These are phyloP conservation scores for Clathrus columnatus DNA, from an alignment of 768 basidiomycete species.

Conservation along the genomic window DNA sequence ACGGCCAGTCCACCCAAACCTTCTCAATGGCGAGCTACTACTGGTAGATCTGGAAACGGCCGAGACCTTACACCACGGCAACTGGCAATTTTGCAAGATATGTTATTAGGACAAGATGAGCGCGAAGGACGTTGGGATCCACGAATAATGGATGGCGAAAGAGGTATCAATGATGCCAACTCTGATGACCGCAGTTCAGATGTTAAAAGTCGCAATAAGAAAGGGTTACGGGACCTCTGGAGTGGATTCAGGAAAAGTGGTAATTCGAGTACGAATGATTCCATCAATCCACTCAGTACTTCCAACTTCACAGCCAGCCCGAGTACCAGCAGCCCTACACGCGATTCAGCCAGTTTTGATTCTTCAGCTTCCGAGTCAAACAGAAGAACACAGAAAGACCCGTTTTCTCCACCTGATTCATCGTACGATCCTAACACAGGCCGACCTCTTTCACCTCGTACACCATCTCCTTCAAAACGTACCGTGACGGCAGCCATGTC, in stretches of 20 bases:
- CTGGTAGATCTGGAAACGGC: constrained; percentile 39
- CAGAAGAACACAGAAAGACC: neutral
- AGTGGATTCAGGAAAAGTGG: neutral
- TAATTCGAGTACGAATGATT: neutral
- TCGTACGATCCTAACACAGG: neutral
- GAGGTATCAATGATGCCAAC: neutral
- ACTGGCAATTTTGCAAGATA: constrained; percentile 65
- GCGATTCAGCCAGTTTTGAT: constrained; percentile 1
- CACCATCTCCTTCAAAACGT: neutral
- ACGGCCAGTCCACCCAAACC: constrained; percentile 27
- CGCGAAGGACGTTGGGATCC: neutral
- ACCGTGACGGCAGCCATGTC: constrained; percentile 2
- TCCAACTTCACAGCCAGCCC: neutral
- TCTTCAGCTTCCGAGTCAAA: neutral
- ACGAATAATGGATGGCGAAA: neutral
- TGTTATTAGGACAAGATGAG: constrained; percentile 34
- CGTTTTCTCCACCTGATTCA: neutral
- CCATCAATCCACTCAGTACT: neutral
- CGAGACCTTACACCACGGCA: constrained; percentile 78
- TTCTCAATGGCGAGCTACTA: constrained; percentile 63
- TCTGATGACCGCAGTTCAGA: neutral
- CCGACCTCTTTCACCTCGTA: neutral
- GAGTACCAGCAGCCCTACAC: neutral
- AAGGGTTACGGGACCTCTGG: constrained; percentile 5
- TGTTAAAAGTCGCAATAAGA: neutral